Evolutionary conservation across 2,329 filamentous ascomycete species (phyloP).

Genomic region (Pochonia chlamydosporia): DNA sequence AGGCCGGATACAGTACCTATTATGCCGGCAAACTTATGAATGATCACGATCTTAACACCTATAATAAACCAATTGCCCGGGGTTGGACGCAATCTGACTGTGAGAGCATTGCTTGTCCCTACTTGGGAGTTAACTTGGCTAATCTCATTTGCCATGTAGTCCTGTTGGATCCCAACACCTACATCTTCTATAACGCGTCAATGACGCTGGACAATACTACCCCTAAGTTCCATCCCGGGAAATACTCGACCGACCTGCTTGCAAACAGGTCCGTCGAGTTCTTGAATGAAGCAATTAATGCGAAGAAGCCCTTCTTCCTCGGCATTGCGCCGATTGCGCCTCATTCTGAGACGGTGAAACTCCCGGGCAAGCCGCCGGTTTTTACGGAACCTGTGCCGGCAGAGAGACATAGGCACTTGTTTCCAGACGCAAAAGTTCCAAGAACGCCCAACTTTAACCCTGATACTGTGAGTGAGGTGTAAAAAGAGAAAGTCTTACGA

Average conservation of each 20-base stretch:
- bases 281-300: conserved; percentile 51
- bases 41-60: conserved; percentile 53
- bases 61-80: conserved; percentile 48
- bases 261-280: conserved; percentile 53
- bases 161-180: conserved; percentile 29
- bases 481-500: neutral
- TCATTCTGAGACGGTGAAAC: conserved; percentile 43
- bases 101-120: neutral
- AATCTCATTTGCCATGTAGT: conserved; percentile 14
- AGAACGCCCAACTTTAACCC: conserved; percentile 63
- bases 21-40: conserved; percentile 71
- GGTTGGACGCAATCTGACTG: conserved; percentile 50
- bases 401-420: conserved; percentile 55
- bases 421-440: conserved; percentile 53
- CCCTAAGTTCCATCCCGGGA: conserved; percentile 22
- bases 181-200: conserved; percentile 42
- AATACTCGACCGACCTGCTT: conserved; percentile 49
- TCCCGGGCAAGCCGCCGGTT: neutral
- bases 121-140: neutral
- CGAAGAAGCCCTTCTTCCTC: conserved; percentile 59
- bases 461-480: conserved; percentile 33
- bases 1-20: conserved; percentile 63
- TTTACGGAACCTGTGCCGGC: conserved; percentile 49
- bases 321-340: conserved; percentile 61
- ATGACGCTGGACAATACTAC: conserved; percentile 19